These are phyloP conservation scores for Rhodomyrtus psidioides DNA, from an alignment of 441 rosid genomes.

Conservation along the genomic window DNA sequence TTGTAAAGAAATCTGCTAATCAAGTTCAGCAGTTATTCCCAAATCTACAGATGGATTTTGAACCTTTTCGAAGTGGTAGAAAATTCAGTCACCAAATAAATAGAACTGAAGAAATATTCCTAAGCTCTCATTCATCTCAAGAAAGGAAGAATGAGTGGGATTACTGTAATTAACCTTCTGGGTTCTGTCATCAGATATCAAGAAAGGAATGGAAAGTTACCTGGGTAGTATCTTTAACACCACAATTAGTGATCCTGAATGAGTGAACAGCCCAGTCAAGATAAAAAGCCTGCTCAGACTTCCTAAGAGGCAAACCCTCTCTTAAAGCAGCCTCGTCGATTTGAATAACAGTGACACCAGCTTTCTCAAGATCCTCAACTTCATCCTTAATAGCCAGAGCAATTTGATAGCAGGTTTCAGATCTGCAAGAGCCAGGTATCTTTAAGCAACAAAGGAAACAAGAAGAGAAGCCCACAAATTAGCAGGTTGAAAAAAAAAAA, in stretches of 20 bases:
- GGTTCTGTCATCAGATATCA: neutral
- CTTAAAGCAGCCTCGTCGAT: constrained; percentile 94
- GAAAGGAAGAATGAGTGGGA: neutral
- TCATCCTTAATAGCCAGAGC: constrained; percentile 97
- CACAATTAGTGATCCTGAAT: constrained; percentile 88
- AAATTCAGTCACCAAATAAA: neutral
- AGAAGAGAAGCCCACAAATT: neutral
- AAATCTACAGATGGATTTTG: neutral
- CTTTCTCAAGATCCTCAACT: constrained; percentile 96
- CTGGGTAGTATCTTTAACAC: constrained; percentile 87
- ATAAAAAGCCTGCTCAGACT: constrained; percentile 92
- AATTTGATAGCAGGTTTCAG: constrained; percentile 91
- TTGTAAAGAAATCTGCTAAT: neutral
- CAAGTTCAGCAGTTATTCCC: neutral
- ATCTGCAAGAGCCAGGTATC: constrained; percentile 30
- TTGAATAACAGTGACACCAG: constrained; percentile 81
- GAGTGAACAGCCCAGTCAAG: constrained; percentile 99
- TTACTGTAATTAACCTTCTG: neutral
- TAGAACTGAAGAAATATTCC: neutral
- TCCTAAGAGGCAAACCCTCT: constrained; percentile 92
- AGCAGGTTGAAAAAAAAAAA: neutral
- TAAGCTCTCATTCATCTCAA: neutral
- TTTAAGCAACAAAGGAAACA: neutral
- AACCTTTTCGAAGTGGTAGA: neutral
- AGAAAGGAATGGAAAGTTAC: constrained; percentile 12